phyloP scores from a whole-genome alignment of 2,329 filamentous ascomycete genomes.

The Cladosporium sp. region DNA sequence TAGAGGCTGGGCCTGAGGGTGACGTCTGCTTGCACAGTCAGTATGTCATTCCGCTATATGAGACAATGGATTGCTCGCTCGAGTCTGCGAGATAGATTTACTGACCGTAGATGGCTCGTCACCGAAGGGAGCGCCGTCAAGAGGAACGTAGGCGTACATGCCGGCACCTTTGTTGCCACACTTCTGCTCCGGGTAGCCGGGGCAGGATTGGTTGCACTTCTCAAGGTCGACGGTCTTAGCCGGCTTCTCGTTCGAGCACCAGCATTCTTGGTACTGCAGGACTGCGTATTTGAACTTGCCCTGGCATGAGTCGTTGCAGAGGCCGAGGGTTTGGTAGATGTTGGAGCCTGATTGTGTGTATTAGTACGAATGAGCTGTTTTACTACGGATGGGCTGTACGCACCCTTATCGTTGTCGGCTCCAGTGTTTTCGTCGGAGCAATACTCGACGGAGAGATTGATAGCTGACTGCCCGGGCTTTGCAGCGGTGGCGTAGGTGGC shows the following conservation, averaged over 20 bases:
- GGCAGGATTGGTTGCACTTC: conserved; percentile 58
- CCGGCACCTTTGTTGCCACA: conserved; percentile 57
- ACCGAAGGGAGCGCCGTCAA: conserved; percentile 46
- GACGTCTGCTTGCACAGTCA: background rate
- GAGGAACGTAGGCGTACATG: conserved; percentile 62
- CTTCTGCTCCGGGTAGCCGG: conserved; percentile 62
- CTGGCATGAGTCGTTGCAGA: conserved; percentile 60
- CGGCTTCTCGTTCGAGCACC: conserved; percentile 70
- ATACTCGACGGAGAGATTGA: conserved; percentile 25
- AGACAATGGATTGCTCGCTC: background rate
- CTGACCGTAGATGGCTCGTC: conserved; percentile 17
- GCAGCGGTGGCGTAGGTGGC: background rate
- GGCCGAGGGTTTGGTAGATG: conserved; percentile 62
- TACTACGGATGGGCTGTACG: conserved; percentile 21
- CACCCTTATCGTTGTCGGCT: conserved; percentile 33
- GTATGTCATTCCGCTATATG: background rate
- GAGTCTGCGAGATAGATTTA: background rate
- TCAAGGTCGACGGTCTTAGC: conserved; percentile 31
- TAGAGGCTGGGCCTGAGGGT: background rate
- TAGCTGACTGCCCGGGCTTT: background rate
- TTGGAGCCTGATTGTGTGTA: conserved; percentile 29
- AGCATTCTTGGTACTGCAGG: conserved; percentile 62
- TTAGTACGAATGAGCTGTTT: background rate
- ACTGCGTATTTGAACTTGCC: conserved; percentile 62
- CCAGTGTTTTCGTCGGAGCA: conserved; percentile 45